Base-by-base conservation (phyloP, 805 yeast genomes). In the Isabelozyma pseudorhagii region DNA sequence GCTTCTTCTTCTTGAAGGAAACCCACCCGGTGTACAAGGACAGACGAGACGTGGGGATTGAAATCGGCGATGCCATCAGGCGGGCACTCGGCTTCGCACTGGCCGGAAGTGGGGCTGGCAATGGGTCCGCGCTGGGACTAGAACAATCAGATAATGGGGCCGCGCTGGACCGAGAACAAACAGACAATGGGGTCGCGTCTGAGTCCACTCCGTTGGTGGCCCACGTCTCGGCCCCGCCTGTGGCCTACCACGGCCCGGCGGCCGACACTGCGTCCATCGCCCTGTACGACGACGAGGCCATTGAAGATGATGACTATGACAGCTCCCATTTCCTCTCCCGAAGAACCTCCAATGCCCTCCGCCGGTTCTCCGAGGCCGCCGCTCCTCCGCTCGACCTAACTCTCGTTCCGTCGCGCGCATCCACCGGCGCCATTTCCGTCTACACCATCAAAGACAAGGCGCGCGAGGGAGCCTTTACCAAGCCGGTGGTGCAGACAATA, bases 1-100 rank as follows among this genome's bases (percentile, higher is more conserved):
- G 79, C 2, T 57, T 76, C 44, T 66, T 82, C 42, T 80, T 80
- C 52, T 62, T 81, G 42, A 83, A 80, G 52, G 85, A 81, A 58
- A 79, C 85, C 3, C 82, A 78, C 54, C 74, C 68, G 13, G 57
- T 60, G 17, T 60, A 64, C 39, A 70, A 67, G 50, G 52, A 63
- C 45, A 63, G 71, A 46, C 68, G 66, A 47, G 85, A 82, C 57
- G 51, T 59, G 36, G 81, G 83, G 5, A 56, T 79, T 4, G 77
- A 69, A 25, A 21, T 72, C 10, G 84, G 84, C 27, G 81, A 78
- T 52, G 46, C 49, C 38, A 45, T 69, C 44, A 29, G 50, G 10
- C 18, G 44, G 13, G 8, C 48, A 9, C 18, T 64, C 14, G 71
- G 71, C 10, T 49, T 56, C 18, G 42, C 25, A 4, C 25, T 21